These are phyloP conservation scores for Rhizopogon salebrosus DNA, from an alignment of 768 basidiomycete genomes.

Conservation along the genomic window DNA sequence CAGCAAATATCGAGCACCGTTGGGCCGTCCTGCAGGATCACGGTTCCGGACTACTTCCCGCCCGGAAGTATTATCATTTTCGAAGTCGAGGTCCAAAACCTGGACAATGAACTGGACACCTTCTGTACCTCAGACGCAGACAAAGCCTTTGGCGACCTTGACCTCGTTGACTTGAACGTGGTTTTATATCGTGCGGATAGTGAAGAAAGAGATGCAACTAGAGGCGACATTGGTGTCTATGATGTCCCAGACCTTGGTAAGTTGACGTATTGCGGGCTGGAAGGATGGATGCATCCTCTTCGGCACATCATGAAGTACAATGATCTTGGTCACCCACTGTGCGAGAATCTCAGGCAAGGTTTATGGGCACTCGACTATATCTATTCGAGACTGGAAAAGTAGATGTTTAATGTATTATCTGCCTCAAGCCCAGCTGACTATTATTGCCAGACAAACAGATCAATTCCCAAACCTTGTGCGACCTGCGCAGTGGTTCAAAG, in stretches of 20 bases:
- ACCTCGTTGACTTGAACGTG: slow-evolving; percentile 85
- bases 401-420: slow-evolving; percentile 26
- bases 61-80: slow-evolving; percentile 95
- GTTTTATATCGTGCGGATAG: slow-evolving; percentile 82
- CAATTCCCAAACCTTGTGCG: slow-evolving; percentile 62
- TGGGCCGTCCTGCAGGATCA: slow-evolving; percentile 71
- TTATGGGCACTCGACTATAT: slow-evolving; percentile 93
- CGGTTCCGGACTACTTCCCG: slow-evolving; percentile 87
- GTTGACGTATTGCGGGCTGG: slow-evolving; percentile 87
- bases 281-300: slow-evolving; percentile 95
- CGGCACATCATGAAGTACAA: slow-evolving; percentile 82
- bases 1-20: slow-evolving; percentile 58
- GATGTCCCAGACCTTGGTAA: slow-evolving; percentile 70
- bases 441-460: slow-evolving; percentile 45
- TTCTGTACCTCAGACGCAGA: slow-evolving; percentile 70
- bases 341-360: slow-evolving; percentile 81
- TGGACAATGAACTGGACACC: slow-evolving; percentile 64
- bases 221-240: slow-evolving; percentile 77
- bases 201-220: slow-evolving; percentile 88
- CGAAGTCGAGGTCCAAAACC: slow-evolving; percentile 73
- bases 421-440: slow-evolving; percentile 10
- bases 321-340: slow-evolving; percentile 90
- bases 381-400: slow-evolving; percentile 63
- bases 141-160: slow-evolving; percentile 66
- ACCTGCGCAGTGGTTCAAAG: slow-evolving; percentile 80